These are phyloP conservation scores for Lichtheimia ramosa DNA, from an alignment of 371 early-diverging fungal species.

Conservation along the genomic window DNA sequence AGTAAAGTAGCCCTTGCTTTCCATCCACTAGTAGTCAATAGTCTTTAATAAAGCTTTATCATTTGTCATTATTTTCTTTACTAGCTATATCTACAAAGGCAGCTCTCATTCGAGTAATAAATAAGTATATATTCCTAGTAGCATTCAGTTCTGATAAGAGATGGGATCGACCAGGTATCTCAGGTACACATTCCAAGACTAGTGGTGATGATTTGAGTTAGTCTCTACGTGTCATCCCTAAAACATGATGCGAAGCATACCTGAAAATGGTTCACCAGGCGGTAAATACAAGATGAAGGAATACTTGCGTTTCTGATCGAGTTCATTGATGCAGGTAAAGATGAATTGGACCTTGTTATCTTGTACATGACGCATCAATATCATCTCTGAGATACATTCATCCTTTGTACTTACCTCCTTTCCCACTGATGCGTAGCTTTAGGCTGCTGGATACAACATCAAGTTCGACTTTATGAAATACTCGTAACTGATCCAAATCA, in stretches of 20 bases:
- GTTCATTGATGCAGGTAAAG: not conserved
- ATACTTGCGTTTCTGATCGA: not conserved
- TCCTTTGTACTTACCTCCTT: not conserved
- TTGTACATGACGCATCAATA: not conserved
- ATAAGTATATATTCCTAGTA: not conserved
- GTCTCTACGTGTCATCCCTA: no score
- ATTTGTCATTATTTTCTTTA: no score
- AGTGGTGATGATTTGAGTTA: not conserved
- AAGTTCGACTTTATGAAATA: not conserved
- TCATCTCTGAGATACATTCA: not conserved
- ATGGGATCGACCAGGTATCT: not conserved
- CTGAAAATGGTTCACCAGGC: not conserved
- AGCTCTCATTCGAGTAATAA: not conserved
- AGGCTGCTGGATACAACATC: not conserved
- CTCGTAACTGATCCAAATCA: not conserved
- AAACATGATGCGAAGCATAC: no score
- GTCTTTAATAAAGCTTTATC: no score
- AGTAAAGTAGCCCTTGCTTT: no score
- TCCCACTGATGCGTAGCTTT: not conserved
- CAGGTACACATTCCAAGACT: not conserved
- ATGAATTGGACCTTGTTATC: not conserved
- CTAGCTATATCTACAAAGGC: no score
- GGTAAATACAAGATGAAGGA: not conserved
- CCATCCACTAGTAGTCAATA: no score
- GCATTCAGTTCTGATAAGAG: not conserved